Evolutionary conservation across 768 basidiomycete species (phyloP).

Genomic region (Pholiota conissans): DNA sequence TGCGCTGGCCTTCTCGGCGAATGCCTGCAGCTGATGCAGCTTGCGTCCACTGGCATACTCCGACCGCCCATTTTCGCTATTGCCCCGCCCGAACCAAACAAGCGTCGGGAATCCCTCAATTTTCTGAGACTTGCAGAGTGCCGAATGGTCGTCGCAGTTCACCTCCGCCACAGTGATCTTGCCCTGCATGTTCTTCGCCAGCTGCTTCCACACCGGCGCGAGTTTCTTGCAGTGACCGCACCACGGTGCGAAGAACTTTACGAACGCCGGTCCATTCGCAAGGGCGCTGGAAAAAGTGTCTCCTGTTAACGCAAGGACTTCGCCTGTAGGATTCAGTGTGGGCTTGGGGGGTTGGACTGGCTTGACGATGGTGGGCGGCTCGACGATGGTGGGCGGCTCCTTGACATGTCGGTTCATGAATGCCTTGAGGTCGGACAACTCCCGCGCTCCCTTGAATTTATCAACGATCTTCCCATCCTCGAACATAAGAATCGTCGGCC

Average conservation of each 20-base stretch:
- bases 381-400: slow-evolving; percentile 7
- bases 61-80: slow-evolving; percentile 52
- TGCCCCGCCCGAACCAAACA: slow-evolving; percentile 59
- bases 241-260: slow-evolving; percentile 90
- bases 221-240: slow-evolving; percentile 97
- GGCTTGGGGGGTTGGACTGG: slow-evolving; percentile 18
- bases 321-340: slow-evolving; percentile 33
- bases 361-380: slow-evolving; percentile 14
- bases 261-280: slow-evolving; percentile 45
- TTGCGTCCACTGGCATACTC: slow-evolving; percentile 79
- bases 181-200: slow-evolving; percentile 69
- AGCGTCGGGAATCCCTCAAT: slow-evolving; percentile 86
- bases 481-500: slow-evolving; percentile 78
- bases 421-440: slow-evolving; percentile 50
- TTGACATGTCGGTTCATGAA: slow-evolving; percentile 51
- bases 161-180: slow-evolving; percentile 83
- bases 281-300: slow-evolving; percentile 40
- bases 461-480: slow-evolving; percentile 62
- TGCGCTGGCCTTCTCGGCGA: slow-evolving; percentile 72
- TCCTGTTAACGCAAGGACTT: slow-evolving; percentile 34
- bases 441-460: slow-evolving; percentile 53
- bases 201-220: slow-evolving; percentile 75
- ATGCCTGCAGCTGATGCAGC: slow-evolving; percentile 68
- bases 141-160: slow-evolving; percentile 78
- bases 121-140: slow-evolving; percentile 63